Conservation (phyloP, 495 filamentous ascomycete species). For the Durotheca rogersii region DNA sequence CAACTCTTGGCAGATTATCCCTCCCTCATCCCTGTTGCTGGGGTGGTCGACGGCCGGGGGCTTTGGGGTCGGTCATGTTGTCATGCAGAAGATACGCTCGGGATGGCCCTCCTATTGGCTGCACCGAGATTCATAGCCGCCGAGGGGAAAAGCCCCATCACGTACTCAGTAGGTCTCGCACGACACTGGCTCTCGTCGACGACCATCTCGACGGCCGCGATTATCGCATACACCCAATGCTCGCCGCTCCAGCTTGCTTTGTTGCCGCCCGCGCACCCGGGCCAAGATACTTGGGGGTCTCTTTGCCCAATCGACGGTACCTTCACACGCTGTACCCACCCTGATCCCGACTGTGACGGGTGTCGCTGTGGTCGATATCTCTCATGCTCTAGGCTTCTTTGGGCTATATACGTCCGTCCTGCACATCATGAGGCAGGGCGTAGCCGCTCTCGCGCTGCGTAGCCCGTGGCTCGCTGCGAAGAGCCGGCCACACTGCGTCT, state of each 20-base stretch:
- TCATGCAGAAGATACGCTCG: slow-evolving; percentile 24
- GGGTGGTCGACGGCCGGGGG: slow-evolving; percentile 11
- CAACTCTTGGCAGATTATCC: slow-evolving; percentile 3
- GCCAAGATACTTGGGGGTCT: slow-evolving; percentile 9
- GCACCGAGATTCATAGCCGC: slow-evolving; percentile 41
- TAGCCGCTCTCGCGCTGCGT: slow-evolving; percentile 19
- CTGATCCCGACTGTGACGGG: slow-evolving; percentile 13
- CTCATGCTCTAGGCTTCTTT: slow-evolving; percentile 18
- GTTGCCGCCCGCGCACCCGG: slow-evolving; percentile 22
- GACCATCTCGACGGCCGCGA: slow-evolving; percentile 20
- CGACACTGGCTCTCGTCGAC: slow-evolving; percentile 29
- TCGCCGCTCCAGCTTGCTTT: slow-evolving; percentile 11
- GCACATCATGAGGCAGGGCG: slow-evolving; percentile 34
- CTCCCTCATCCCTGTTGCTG: slow-evolving; percentile 13
- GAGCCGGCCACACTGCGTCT: slow-evolving; percentile 7
- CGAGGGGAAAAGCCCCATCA: slow-evolving; percentile 46
- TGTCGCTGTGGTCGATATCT: slow-evolving; percentile 15
- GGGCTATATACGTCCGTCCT: slow-evolving; percentile 20
- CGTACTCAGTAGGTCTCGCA: slow-evolving; percentile 25
- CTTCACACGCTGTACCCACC: slow-evolving; percentile 21
- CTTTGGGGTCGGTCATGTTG: slow-evolving; percentile 16
- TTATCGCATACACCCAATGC: slow-evolving; percentile 21
- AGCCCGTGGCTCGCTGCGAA: slow-evolving; percentile 7
- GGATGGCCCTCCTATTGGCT: slow-evolving; percentile 39
- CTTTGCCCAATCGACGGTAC: slow-evolving; percentile 26